Base-by-base conservation (phyloP, 306 rosid species). In the Inga oerstediana region DNA sequence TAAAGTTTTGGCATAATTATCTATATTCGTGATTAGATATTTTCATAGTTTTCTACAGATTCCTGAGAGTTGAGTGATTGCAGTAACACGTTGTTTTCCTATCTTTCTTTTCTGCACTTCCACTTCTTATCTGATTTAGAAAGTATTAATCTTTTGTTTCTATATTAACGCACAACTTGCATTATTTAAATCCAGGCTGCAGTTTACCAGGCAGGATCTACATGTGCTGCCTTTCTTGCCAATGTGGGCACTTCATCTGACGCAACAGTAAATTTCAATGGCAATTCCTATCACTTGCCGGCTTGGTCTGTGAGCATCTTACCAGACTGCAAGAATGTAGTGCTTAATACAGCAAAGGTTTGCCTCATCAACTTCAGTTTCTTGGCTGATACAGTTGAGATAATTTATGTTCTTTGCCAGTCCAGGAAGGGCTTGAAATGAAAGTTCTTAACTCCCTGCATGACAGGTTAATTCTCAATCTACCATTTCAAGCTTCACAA, bases 281-380 rank as follows among this genome's bases (percentile, higher is more conserved):
- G 97, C 27, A 90, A 92, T 73, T 89, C 93, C 69, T 92, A 96
- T 90, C 73, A 78, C 51, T 88, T 96, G 87, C 99, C 98, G 8
- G 94, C 97, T 30, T 96, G 99, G 99, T 96, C 99, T 72, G 98
- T 96, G 69, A 96, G 99, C 95, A 94, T 94, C 79, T 86, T 96
- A 87, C 99, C 99, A 0, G 99, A 96, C 84, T 96, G 99, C 94
- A 94, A 96, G 88, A 96, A 84, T 80, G 99, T 91, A 48, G 99
- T 77, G 39, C 89, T 90, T 41, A 96, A 96, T 82, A 93, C 99
- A 27, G 99, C 98, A 84, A 96, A 96, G 99, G 98, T 96, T 84
- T 85, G 91, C 76, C 69, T 77, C 79, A 71, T 78, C 74, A 32
- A 66, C 82, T 52, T 77, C 62, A 70, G 44, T 72, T 77, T 74